Evolutionary conservation across 352 stramenopile genomes (phyloP), one percentile per base, ranked within the genome.

Genomic region (Phytophthora citricola): DNA sequence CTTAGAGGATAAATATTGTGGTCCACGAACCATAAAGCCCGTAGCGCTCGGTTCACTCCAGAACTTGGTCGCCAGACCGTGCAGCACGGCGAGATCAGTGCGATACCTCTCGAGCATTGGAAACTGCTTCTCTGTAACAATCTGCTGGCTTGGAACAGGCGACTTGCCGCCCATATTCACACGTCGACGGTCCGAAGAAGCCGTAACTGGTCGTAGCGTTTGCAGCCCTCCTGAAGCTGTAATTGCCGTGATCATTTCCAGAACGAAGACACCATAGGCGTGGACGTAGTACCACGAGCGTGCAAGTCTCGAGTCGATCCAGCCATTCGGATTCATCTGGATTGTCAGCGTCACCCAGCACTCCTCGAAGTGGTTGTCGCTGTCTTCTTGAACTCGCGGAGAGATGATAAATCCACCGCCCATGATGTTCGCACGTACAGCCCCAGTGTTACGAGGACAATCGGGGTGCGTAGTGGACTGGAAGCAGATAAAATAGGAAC

Each of bases 401-500:
- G 67, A 76, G 22, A 87, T 87, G 51, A 95, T 91, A 53, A 95
- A 95, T n/a, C 87, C 83, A 3, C 81, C 83, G 24, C 83, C 85
- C 52, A 92, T 66, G n/a, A 95, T 76, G 7, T 74, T 81, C 7
- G 74, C 87, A 41, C 79, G 80, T 27, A 94, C 81, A 14, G 75
- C 63, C 7, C 65, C 65, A 1, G 58, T 66, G 26, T 48, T 58
- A 0, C 24, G 32, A 31, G 84, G 87, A 39, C 83, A 93, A 5
- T 86, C 65, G 2, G 58, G 6, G 57, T 95, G 82, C 0, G 80
- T 83, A 14, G 84, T 93, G n/a, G 87, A 95, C 72, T 95, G 87
- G 59, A 93, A 92, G 58, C 85, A 94, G 52, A 95, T 83, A 59
- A 94, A 91, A 45, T 93, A 95, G 3, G 85, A 91, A 24, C 78